These are phyloP conservation scores for Nothophaeocryptopus gaeumannii DNA, from an alignment of 2,329 filamentous ascomycete genomes.

Conservation along the genomic window DNA sequence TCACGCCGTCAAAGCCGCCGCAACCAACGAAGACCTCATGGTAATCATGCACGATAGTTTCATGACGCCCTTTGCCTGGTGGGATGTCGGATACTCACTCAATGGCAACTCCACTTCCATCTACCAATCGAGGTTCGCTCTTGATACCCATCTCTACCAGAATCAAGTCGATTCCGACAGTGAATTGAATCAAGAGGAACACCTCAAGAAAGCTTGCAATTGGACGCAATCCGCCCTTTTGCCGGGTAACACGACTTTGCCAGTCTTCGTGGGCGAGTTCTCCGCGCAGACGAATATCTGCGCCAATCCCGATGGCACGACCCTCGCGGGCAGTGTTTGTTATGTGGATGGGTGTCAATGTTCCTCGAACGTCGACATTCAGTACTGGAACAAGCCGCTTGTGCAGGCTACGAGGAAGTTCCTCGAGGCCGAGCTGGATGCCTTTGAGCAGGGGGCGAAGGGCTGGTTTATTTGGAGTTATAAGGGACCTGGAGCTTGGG, in stretches of 20 bases:
- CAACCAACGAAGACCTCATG: constrained; percentile 35
- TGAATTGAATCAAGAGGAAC: constrained; percentile 38
- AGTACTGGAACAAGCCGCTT: constrained; percentile 37
- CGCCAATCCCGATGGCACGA: constrained; percentile 42
- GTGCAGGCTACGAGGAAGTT: constrained; percentile 39
- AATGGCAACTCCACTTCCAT: constrained; percentile 24
- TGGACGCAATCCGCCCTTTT: constrained; percentile 34
- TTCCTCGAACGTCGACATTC: constrained; percentile 36
- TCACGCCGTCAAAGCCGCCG: constrained; percentile 31
- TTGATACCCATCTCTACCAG: constrained; percentile 48
- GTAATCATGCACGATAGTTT: constrained; percentile 44
- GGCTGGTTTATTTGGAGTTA: constrained; percentile 48
- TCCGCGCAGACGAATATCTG: constrained; percentile 45
- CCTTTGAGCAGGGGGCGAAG: constrained; percentile 40
- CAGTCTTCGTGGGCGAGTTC: constrained; percentile 46
- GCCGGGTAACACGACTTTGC: constrained; percentile 34
- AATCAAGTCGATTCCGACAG: constrained; percentile 40
- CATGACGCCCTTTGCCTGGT: constrained; percentile 33
- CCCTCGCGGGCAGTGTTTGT: constrained; percentile 34
- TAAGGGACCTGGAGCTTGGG: constrained; percentile 43
- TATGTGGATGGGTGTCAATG: constrained; percentile 39
- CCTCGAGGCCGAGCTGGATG: constrained; percentile 46
- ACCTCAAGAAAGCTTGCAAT: constrained; percentile 43
- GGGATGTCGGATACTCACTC: constrained; percentile 23
- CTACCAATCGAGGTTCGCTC: constrained; percentile 38